These are phyloP conservation scores for Synchytrium microbalum DNA, from an alignment of 371 early-diverging fungal species.

Conservation along the genomic window DNA sequence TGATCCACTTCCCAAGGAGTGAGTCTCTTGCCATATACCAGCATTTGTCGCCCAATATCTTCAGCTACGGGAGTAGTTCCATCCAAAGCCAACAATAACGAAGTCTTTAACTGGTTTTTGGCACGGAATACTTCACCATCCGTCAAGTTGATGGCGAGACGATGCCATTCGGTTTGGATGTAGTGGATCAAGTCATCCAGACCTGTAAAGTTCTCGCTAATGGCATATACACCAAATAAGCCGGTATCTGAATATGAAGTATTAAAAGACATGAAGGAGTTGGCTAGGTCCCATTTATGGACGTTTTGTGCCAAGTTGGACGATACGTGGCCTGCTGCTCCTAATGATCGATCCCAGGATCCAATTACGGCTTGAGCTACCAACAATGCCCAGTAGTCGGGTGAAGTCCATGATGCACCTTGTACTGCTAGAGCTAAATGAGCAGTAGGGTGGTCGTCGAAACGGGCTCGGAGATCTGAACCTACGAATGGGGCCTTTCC, in stretches of 20 bases:
- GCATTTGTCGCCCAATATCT: slow-evolving; percentile 94
- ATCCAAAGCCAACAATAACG: slow-evolving; percentile 80
- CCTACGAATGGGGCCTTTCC: slow-evolving; percentile 73
- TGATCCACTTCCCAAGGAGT: slow-evolving; percentile 74
- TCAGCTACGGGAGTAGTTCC: slow-evolving; percentile 91
- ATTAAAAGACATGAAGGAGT: slow-evolving; percentile 97
- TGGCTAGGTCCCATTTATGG: slow-evolving; percentile 78
- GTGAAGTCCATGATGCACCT: slow-evolving; percentile 89
- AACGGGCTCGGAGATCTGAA: slow-evolving; percentile 78
- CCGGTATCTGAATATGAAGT: slow-evolving; percentile 97
- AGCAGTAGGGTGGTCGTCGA: slow-evolving; percentile 77
- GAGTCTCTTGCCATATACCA: slow-evolving; percentile 83
- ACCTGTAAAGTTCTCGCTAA: slow-evolving; percentile 65
- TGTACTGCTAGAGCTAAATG: slow-evolving; percentile 96
- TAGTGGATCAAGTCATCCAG: slow-evolving; percentile 81
- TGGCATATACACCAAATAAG: slow-evolving; percentile 91
- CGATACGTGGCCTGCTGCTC: slow-evolving; percentile 71
- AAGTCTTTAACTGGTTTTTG: slow-evolving; percentile 95
- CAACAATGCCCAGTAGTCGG: slow-evolving; percentile 91
- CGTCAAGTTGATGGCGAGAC: slow-evolving; percentile 78
- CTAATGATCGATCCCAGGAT: slow-evolving; percentile 90
- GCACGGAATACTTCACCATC: slow-evolving; percentile 92
- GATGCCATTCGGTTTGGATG: slow-evolving; percentile 86
- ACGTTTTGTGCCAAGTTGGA: slow-evolving; percentile 80
- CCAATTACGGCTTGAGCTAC: slow-evolving; percentile 92